phyloP scores from a whole-genome alignment of 2,329 filamentous ascomycete species.

The Aspergillus quadricinctus region DNA sequence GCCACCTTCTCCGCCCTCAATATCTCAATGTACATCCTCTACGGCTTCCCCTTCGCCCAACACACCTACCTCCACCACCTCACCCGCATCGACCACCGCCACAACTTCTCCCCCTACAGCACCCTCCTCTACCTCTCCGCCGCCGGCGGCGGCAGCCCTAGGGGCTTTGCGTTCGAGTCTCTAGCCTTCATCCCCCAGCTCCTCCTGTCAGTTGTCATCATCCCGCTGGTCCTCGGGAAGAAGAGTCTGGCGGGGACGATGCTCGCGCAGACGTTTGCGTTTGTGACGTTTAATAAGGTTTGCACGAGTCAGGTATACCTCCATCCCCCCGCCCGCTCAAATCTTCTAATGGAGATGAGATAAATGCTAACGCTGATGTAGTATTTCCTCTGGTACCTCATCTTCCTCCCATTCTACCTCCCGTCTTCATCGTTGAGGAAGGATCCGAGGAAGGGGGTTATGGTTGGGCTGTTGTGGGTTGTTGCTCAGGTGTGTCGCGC shows the following conservation, averaged over 20 bases:
- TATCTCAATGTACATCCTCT: conserved; percentile 69
- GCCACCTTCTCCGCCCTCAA: conserved; percentile 72
- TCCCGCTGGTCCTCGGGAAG: conserved; percentile 74
- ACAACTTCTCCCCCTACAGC: conserved; percentile 98
- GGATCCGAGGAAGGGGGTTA: conserved; percentile 57
- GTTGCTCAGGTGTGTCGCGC: conserved; percentile 55
- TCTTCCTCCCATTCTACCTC: conserved; percentile 88
- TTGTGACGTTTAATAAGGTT: conserved; percentile 97
- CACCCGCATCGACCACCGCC: conserved; percentile 87
- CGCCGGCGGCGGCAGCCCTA: conserved; percentile 44
- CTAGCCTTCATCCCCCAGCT: conserved; percentile 88
- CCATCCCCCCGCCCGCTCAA: too few relatives aligned
- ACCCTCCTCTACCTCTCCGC: conserved; percentile 84
- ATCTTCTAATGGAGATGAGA: neutral
- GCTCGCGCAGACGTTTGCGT: conserved; percentile 94
- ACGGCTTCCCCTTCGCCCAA: conserved; percentile 74
- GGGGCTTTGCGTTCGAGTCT: conserved; percentile 56
- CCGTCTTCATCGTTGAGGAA: conserved; percentile 69
- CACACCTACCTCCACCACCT: conserved; percentile 94
- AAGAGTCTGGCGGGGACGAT: conserved; percentile 76
- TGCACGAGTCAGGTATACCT: conserved; percentile 72
- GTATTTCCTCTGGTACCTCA: conserved; percentile 99
- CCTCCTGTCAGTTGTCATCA: conserved; percentile 68
- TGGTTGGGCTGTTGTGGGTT: conserved; percentile 69
- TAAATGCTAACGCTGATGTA: conserved; percentile 35